Conservation (phyloP, 2,329 filamentous ascomycete genomes). For the Akanthomyces dipterigenus region DNA sequence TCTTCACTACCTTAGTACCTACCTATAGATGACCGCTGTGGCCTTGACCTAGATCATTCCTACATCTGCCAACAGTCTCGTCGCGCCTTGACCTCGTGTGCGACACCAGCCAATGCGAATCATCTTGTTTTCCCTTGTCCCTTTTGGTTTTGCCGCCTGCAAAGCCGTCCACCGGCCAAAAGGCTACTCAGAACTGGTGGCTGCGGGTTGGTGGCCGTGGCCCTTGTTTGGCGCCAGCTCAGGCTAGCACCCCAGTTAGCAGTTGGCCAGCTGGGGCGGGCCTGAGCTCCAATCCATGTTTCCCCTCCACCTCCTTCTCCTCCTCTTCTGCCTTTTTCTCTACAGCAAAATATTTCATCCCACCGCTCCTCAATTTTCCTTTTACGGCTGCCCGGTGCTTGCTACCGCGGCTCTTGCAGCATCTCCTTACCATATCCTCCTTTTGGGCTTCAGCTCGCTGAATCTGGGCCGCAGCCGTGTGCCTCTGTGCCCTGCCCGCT, state of each 20-base stretch:
- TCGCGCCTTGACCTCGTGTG: background rate
- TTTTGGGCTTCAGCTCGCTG: background rate
- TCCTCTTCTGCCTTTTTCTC: background rate
- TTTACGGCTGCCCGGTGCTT: background rate
- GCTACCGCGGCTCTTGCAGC: background rate
- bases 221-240: conserved; percentile 1
- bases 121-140: background rate
- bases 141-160: background rate
- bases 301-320: conserved; percentile 5
- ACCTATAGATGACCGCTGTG: background rate
- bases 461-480: background rate
- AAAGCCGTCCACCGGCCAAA: background rate
- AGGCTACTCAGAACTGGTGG: background rate
- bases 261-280: conserved; percentile 4
- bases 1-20: background rate
- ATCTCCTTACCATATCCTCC: background rate
- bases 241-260: background rate
- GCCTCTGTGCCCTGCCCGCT: background rate
- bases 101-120: background rate
- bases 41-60: background rate
- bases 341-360: background rate
- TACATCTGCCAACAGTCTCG: background rate
- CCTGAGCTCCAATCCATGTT: background rate
- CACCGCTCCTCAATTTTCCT: background rate
- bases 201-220: background rate